A percentile compares a stretch with the other conserved stretches of the same genome.
phyloP scores from a whole-genome alignment of 257 asterid genomes.

The Solanum gandarillasii region DNA sequence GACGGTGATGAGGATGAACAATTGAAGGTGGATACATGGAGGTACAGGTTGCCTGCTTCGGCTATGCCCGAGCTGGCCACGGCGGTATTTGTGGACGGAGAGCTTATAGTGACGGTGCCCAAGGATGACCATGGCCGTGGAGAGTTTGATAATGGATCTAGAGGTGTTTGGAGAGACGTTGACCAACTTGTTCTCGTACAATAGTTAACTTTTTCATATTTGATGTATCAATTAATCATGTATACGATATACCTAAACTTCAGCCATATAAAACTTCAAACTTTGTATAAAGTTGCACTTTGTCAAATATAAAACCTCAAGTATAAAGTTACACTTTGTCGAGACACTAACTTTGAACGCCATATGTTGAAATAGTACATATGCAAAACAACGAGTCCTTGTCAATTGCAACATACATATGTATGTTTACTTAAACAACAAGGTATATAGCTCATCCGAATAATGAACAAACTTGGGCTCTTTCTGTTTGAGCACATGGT shows the following conservation, averaged over 20 bases:
- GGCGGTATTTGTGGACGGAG: constrained; percentile 24
- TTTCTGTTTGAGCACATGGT: neutral
- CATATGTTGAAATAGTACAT: neutral
- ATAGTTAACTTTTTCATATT: neutral
- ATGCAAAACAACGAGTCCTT: neutral
- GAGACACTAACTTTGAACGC: neutral
- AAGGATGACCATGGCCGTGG: constrained; percentile 11
- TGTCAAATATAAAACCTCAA: too few relatives aligned
- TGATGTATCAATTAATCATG: too few relatives aligned
- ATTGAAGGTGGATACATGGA: constrained; percentile 46
- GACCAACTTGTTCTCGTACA: constrained; percentile 29
- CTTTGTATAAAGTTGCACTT: neutral
- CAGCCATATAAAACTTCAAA: neutral
- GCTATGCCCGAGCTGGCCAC: constrained; percentile 37
- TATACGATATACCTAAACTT: neutral
- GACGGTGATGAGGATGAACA: neutral
- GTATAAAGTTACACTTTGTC: neutral
- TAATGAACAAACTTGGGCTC: neutral
- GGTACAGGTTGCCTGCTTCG: constrained; percentile 38
- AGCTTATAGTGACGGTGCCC: constrained; percentile 49
- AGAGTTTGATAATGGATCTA: constrained; percentile 5
- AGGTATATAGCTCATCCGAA: neutral
- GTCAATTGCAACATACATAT: neutral
- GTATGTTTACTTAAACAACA: neutral
- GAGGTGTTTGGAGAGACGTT: constrained; percentile 18